Conservation (phyloP, 2,329 filamentous ascomycete species). For the Tricladium varicosporioides region DNA sequence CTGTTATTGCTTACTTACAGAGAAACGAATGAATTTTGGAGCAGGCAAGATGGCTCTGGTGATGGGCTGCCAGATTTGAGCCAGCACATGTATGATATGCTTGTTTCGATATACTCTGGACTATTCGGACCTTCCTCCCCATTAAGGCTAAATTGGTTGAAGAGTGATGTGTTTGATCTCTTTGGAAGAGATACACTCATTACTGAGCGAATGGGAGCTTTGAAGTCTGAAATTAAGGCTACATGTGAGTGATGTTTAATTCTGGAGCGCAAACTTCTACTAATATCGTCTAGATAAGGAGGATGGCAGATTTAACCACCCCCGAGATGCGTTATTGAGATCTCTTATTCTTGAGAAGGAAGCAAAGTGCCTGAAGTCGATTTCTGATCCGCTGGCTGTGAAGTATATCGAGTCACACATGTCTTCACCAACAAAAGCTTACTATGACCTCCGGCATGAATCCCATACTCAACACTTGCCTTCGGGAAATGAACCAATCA, state of each 20-base stretch:
- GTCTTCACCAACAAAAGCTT: not conserved
- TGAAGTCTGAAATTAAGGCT: slow-evolving; percentile 3
- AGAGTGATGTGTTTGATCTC: not conserved
- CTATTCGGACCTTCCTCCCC: slow-evolving; percentile 4
- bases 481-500: too few species aligned
- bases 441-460: not conserved
- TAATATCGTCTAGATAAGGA: too few species aligned
- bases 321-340: not conserved
- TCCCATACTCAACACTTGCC: not conserved
- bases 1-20: slow-evolving; percentile 8
- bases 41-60: not conserved
- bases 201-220: not conserved
- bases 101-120: slow-evolving; percentile 8
- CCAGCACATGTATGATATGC: slow-evolving; percentile 10
- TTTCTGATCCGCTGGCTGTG: not conserved
- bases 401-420: not conserved
- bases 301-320: not conserved
- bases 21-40: not conserved
- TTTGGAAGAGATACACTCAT: slow-evolving; percentile 2
- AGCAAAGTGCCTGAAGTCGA: not conserved
- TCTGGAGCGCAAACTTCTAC: not conserved
- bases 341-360: not conserved
- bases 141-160: slow-evolving; percentile 1
- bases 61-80: not conserved
- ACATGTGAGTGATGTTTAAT: not conserved